Evolutionary conservation across 768 basidiomycete species (phyloP).

Genomic region (Naematelia encephala): DNA sequence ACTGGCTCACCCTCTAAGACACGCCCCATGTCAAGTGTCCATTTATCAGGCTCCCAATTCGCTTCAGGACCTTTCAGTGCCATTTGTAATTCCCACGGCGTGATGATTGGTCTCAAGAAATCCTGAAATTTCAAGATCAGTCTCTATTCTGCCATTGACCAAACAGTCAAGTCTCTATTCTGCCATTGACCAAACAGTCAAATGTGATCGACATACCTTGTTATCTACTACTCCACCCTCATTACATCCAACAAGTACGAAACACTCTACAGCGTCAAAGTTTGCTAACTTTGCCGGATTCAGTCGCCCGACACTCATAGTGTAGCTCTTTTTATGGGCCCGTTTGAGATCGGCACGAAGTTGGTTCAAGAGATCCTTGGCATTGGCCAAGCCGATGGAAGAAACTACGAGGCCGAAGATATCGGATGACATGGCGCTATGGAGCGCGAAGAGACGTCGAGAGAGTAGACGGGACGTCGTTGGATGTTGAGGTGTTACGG

Average conservation of each 20-base stretch:
- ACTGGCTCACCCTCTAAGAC: constrained; percentile 38
- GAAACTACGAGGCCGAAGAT: constrained; percentile 94
- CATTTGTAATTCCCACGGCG: constrained; percentile 83
- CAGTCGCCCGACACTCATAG: constrained; percentile 89
- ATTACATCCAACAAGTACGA: constrained; percentile 88
- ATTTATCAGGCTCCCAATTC: constrained; percentile 54
- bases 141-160: too few relatives aligned
- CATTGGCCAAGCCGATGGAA: constrained; percentile 84
- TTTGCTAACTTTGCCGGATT: constrained; percentile 94
- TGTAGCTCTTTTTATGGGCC: constrained; percentile 84
- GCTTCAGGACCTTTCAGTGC: constrained; percentile 76
- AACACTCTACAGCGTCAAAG: constrained; percentile 94
- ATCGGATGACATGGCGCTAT: constrained; percentile 84
- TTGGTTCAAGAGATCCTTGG: constrained; percentile 77
- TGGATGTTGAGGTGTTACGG: constrained; percentile 60
- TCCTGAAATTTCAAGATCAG: too few relatives aligned
- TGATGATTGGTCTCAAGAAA: constrained; percentile 84
- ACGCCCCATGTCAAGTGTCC: constrained; percentile 72
- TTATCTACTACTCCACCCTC: constrained; percentile 71
- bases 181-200: too few relatives aligned
- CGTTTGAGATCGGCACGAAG: constrained; percentile 67
- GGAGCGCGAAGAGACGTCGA: constrained; percentile 80
- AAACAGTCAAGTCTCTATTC: too few relatives aligned
- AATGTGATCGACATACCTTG: constrained; percentile 46
- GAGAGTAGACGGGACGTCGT: constrained; percentile 79